Percentiles rank a stretch among this genome's conserved stretches.
Evolutionary conservation across 2,329 filamentous ascomycete species (phyloP).

Genomic region (Paecilomyces variotii): DNA sequence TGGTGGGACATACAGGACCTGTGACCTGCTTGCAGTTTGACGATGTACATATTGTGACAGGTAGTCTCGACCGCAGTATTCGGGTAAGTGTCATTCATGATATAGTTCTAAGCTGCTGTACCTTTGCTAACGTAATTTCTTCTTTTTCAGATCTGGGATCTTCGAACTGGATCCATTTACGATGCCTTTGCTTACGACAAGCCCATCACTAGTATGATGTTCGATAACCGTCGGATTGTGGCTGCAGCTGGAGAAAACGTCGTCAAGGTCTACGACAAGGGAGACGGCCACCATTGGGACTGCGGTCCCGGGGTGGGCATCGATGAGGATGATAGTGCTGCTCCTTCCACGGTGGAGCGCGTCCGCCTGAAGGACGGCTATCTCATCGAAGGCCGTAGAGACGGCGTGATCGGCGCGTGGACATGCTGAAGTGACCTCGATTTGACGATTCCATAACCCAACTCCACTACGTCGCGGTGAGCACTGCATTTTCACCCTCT

Average conservation of each 20-base stretch:
- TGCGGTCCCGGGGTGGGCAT: constrained; percentile 70
- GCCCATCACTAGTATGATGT: constrained; percentile 93
- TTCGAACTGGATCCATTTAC: constrained; percentile 88
- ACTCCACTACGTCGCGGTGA: constrained; percentile 4
- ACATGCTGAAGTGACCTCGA: constrained; percentile 48
- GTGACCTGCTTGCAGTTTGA: constrained; percentile 95
- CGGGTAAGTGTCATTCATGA: constrained; percentile 55
- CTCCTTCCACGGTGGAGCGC: constrained; percentile 65
- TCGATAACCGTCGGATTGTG: constrained; percentile 82
- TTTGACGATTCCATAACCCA: constrained; percentile 13
- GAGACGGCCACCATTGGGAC: constrained; percentile 92
- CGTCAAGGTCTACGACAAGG: constrained; percentile 97
- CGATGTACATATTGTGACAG: constrained; percentile 88
- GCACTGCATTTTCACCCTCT: constrained; percentile 1
- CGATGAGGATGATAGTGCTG: constrained; percentile 55
- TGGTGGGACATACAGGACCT: constrained; percentile 91
- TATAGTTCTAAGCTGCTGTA: not conserved
- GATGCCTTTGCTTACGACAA: constrained; percentile 95
- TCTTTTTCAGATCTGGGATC: constrained; percentile 79
- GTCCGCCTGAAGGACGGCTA: constrained; percentile 93
- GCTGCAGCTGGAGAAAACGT: constrained; percentile 85
- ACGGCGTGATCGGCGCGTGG: constrained; percentile 89
- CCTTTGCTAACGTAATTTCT: constrained; percentile 13
- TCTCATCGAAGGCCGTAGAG: constrained; percentile 77
- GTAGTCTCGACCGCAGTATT: constrained; percentile 85